Evolutionary conservation across 78 protist species (phyloP).

Genomic region (Isochrysis galbana): DNA sequence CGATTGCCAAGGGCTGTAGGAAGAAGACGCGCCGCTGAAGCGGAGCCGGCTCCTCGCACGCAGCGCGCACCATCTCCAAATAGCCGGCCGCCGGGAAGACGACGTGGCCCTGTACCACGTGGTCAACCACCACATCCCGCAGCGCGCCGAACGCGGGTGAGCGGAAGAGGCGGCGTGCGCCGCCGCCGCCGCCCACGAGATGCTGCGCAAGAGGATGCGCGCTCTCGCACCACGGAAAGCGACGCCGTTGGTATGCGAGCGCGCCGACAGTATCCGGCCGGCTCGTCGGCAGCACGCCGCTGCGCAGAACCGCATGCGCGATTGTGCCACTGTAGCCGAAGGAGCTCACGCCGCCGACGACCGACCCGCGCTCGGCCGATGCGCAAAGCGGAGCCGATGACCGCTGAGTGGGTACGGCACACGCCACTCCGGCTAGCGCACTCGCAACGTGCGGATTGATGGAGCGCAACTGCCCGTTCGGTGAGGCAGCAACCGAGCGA

Average conservation of each 20-base stretch:
- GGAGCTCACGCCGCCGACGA: background rate
- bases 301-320: background rate
- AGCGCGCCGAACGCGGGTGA: too few species aligned
- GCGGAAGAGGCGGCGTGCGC: too few species aligned
- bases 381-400: background rate
- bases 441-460: background rate
- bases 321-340: constrained; percentile 16
- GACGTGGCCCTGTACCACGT: too few species aligned
- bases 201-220: too few species aligned
- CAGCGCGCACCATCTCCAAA: background rate
- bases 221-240: too few species aligned
- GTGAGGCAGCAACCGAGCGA: background rate
- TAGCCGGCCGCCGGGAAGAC: background rate
- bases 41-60: background rate
- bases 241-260: too few species aligned
- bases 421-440: background rate
- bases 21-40: background rate
- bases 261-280: too few species aligned
- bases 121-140: too few species aligned
- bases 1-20: background rate
- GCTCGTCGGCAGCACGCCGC: background rate
- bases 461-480: background rate
- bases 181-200: too few species aligned
- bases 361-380: background rate
- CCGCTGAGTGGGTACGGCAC: background rate